Evolutionary conservation across 371 early-diverging fungal species (phyloP).

Genomic region (Mucor circinelloides): DNA sequence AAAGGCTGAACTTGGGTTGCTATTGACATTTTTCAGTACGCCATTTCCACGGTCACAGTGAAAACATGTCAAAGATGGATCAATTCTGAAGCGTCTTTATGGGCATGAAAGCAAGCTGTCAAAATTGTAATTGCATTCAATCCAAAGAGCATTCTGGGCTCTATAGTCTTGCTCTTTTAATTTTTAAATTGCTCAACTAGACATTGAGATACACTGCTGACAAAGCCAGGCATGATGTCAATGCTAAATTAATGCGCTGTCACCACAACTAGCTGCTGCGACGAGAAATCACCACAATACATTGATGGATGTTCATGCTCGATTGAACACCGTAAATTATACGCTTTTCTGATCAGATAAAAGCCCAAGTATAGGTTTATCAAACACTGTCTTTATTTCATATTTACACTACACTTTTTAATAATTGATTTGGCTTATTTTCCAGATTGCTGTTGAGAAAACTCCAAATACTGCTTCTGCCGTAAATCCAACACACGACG

Average conservation of each 20-base stretch:
- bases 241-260: background rate
- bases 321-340: background rate
- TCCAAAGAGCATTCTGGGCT: background rate
- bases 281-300: background rate
- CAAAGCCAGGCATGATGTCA: background rate
- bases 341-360: background rate
- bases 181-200: background rate
- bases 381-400: background rate
- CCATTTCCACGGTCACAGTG: background rate
- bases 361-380: background rate
- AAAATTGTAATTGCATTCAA: background rate
- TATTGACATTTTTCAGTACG: background rate
- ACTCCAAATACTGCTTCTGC: constrained; percentile 50
- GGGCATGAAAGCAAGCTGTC: background rate
- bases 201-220: background rate
- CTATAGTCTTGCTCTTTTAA: background rate
- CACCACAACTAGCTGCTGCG: background rate
- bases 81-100: background rate
- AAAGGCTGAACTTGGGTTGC: background rate
- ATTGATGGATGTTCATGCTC: background rate
- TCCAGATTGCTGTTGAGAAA: constrained; percentile 44
- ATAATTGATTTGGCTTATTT: background rate
- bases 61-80: background rate
- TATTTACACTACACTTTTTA: background rate
- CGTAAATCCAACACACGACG: constrained; percentile 50